phyloP scores from a whole-genome alignment of 345 rosid species.

The Durio zibethinus region DNA sequence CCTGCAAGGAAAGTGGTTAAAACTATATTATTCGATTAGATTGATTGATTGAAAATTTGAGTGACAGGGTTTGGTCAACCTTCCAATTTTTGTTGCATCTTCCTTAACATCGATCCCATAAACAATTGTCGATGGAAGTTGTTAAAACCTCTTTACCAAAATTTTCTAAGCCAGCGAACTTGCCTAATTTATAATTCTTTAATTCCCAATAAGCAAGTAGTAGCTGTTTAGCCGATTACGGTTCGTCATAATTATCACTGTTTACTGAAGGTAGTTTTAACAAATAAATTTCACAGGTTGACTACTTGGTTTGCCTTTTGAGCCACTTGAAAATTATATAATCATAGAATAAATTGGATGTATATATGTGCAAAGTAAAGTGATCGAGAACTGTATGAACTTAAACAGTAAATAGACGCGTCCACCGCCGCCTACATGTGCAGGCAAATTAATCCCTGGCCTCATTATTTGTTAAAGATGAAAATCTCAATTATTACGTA shows the following conservation, averaged over 20 bases:
- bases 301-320: not conserved
- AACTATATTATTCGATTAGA: not conserved
- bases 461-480: too few species aligned
- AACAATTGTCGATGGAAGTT: conserved; percentile 15
- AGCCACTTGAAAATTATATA: too few species aligned
- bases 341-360: too few species aligned
- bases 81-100: conserved; percentile 9
- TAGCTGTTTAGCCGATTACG: not conserved
- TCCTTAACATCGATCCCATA: conserved; percentile 2
- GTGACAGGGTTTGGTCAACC: conserved; percentile 20
- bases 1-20: conserved; percentile 1
- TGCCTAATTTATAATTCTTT: not conserved
- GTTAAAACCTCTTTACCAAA: conserved; percentile 17
- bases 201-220: not conserved
- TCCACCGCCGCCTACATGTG: too few species aligned
- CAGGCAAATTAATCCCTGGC: too few species aligned
- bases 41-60: not conserved
- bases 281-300: not conserved
- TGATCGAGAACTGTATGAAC: too few species aligned
- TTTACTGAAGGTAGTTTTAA: not conserved
- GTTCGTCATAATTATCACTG: too few species aligned
- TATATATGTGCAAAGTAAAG: too few species aligned
- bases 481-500: not conserved
- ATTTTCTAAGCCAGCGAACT: not conserved
- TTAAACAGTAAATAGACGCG: too few species aligned